A percentile compares a stretch with the other conserved stretches of the same genome.
Evolutionary conservation across 106 monocot genomes (phyloP).

Genomic region (Dendrobium nobile): DNA sequence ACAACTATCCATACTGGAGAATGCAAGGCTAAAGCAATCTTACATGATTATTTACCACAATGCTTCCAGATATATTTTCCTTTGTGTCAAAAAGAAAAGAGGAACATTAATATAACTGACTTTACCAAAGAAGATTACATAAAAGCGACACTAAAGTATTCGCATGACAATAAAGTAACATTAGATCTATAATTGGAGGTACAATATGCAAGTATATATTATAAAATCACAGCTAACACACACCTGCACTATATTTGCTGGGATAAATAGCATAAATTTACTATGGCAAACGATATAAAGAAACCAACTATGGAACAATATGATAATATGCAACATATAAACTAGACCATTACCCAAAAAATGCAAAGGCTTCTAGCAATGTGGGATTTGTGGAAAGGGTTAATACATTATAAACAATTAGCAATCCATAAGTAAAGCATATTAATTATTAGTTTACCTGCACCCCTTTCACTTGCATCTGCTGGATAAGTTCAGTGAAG

Average conservation of each 20-base stretch:
- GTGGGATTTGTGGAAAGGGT: too few relatives aligned
- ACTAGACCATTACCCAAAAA: neutral
- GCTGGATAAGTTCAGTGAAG: conserved; percentile 96
- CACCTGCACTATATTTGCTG: too few relatives aligned
- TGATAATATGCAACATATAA: neutral
- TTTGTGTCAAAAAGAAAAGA: neutral
- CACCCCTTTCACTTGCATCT: conserved; percentile 99
- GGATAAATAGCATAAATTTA: too few relatives aligned
- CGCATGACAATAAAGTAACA: too few relatives aligned
- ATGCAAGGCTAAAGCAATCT: too few relatives aligned
- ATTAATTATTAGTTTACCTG: conserved; percentile 43
- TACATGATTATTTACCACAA: neutral
- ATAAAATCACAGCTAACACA: too few relatives aligned
- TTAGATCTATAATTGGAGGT: too few relatives aligned
- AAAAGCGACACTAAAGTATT: neutral
- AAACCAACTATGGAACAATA: neutral
- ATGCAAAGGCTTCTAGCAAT: too few relatives aligned
- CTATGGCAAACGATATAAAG: neutral
- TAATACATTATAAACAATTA: too few relatives aligned
- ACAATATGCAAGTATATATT: too few relatives aligned
- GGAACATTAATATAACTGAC: neutral
- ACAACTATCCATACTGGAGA: too few relatives aligned
- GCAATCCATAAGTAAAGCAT: too few relatives aligned
- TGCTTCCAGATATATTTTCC: neutral
- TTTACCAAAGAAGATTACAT: neutral